Base-by-base conservation (phyloP, 1,139 yeast genomes). In the Pichia sp. region DNA sequence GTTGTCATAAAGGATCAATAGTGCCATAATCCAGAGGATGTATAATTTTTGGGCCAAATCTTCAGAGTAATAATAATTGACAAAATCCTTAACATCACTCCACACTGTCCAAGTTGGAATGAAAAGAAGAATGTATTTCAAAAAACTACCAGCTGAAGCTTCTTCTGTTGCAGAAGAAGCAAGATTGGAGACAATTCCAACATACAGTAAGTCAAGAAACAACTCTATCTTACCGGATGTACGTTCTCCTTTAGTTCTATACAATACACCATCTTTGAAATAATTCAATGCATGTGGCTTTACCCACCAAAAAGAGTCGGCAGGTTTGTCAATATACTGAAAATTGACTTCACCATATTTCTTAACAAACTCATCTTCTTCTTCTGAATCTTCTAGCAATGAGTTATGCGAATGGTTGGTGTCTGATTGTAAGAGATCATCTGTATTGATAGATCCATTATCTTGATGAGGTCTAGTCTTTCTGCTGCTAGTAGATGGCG, bases 61-160 rank as follows among this genome's bases (percentile, higher is more conserved):
- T 38, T 38, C 41, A 13, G 41, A 38, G 41, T 38, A 38, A 38
- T 38, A 38, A 38, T 38, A 38, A 38, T 38, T 38, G 15, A 38
- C 41, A 38, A 38, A 38, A 38, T 38, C 41, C 41, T 38, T 38
- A n/a, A 38, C 41, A n/a, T 38, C 41, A 16, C 41, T 38, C 41
- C 41, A 38, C 41, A 38, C 41, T n/a, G 41, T 38, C 41, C 41
- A 38, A n/a, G 41, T 38, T n/a, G 41, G 41, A n/a, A 38, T 38
- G 41, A 38, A 38, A 38, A 38, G 41, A n/a, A 38, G 41, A 38
- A 38, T 38, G 16, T 38, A 38, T 38, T 38, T 38, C 8, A 38
- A 38, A 38, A 38, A 38, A 38, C 41, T 38, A n/a, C 41, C 41
- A 38, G 41, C 41, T 38, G 41, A 38, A 11, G 41, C 41, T 38